phyloP scores from a whole-genome alignment of 2,329 filamentous ascomycete genomes.

The Fusarium torreyae region DNA sequence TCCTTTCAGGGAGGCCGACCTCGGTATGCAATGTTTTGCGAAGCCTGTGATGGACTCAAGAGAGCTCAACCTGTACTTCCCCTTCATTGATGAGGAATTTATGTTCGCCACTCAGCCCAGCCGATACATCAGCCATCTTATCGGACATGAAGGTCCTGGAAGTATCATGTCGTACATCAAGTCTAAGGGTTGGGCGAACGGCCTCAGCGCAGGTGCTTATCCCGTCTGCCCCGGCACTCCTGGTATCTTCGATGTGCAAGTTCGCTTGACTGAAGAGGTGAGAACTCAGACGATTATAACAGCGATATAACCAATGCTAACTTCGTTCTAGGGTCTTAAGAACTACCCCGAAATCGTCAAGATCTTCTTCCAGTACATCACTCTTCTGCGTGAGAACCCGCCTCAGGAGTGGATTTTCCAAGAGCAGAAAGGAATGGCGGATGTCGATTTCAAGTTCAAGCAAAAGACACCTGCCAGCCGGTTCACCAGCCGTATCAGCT shows the following conservation, averaged over 20 bases:
- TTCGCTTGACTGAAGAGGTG: constrained; percentile 87
- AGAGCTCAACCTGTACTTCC: constrained; percentile 84
- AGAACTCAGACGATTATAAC: constrained; percentile 22
- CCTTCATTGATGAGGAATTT: constrained; percentile 86
- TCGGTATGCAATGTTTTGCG: constrained; percentile 82
- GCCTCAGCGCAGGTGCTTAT: constrained; percentile 82
- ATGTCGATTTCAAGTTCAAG: constrained; percentile 95
- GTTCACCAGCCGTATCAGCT: constrained; percentile 88
- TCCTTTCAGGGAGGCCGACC: constrained; percentile 64
- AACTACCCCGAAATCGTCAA: constrained; percentile 87
- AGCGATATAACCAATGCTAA: constrained; percentile 18
- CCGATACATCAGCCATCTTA: constrained; percentile 88
- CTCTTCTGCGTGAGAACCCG: constrained; percentile 83
- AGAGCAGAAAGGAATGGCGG: constrained; percentile 89
- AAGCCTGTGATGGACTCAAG: constrained; percentile 93
- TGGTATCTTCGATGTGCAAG: constrained; percentile 83
- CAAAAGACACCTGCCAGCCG: constrained; percentile 92
- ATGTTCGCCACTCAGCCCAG: constrained; percentile 86
- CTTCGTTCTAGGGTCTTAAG: constrained; percentile 70
- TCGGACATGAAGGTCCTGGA: constrained; percentile 93
- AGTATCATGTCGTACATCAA: constrained; percentile 94
- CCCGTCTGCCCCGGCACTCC: constrained; percentile 83
- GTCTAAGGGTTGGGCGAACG: constrained; percentile 90
- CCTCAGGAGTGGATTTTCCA: constrained; percentile 95
- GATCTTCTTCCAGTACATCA: constrained; percentile 91